Evolutionary conservation across 352 stramenopile species (phyloP), one percentile per base, ranked within the genome.

Genomic region (Phytopythium boreale): DNA sequence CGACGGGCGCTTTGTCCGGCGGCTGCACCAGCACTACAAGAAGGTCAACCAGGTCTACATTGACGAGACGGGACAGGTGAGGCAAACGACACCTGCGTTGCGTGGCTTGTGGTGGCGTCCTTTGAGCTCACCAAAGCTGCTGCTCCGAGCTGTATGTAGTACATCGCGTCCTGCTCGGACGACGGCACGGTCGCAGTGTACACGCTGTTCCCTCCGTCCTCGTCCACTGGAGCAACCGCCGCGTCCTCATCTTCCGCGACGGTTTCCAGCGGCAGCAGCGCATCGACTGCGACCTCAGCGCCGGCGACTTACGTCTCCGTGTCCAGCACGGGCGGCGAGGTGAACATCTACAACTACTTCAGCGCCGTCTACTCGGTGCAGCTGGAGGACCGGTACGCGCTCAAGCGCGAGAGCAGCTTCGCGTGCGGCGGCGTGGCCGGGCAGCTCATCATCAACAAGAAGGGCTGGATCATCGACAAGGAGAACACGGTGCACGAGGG

Each of bases 261-360:
- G 43, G 66, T 73, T 26, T 63, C 68, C 15, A 74, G 62, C n/a
- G 63, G 63, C 36, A 39, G 70, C 55, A 71, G 65, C 29, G 43
- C 44, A 69, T 37, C 6, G 73, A 72, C 22, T 20, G n/a, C 37
- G 20, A 69, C 53, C 12, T 20, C 66, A 24, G 66, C 63, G 2
- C 61, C 63, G 22, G n/a, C 55, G 22, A 34, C 36, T 15, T 73
- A 87, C 41, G 65, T 85, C 1, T 82, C 76, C 0, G 74, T 90
- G 22, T 79, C 82, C 1, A 92, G 72, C 46, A 89, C 84, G 1
- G 85, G 83, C 15, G 87, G 87, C 10, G 87, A 95, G 68, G 83
- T 95, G 43, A 93, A 92, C 69, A 93, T 95, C 59, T 95, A 93
- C 72, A 95, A 95, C 65, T 95, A 93, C 63, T 93, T 91, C 37